These are phyloP conservation scores for Pythium scleroteichum DNA, from an alignment of 352 stramenopile genomes.

Conservation along the genomic window DNA sequence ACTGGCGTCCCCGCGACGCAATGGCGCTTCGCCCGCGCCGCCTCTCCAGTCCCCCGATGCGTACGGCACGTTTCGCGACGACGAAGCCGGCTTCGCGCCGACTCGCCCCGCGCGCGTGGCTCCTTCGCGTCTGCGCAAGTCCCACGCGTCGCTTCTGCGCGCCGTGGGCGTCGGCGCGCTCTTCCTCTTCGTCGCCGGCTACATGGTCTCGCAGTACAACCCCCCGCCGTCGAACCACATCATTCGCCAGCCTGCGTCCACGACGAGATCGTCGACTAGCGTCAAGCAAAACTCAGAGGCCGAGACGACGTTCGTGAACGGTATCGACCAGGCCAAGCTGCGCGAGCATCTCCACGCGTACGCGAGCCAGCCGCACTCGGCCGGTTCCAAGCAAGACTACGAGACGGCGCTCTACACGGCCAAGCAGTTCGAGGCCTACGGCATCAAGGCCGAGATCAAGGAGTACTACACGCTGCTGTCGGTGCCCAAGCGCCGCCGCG, in stretches of 20 bases:
- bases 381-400: constrained; percentile 52
- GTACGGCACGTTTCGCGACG: constrained; percentile 51
- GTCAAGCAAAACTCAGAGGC: constrained; percentile 1
- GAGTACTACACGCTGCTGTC: constrained; percentile 61
- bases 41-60: constrained; percentile 23
- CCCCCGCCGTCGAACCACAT: background rate
- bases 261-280: background rate
- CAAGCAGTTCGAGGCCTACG: constrained; percentile 27
- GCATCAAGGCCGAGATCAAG: constrained; percentile 45
- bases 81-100: constrained; percentile 4
- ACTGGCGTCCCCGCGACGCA: constrained; percentile 14
- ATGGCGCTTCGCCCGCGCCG: background rate
- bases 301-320: constrained; percentile 35
- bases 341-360: constrained; percentile 45
- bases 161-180: constrained; percentile 30
- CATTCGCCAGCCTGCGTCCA: background rate
- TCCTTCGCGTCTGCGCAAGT: constrained; percentile 4
- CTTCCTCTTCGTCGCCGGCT: constrained; percentile 34
- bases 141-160: constrained; percentile 7
- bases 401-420: constrained; percentile 56
- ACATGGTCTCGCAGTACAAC: constrained; percentile 25
- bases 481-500: constrained; percentile 44
- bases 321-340: constrained; percentile 30
- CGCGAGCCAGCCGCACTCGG: constrained; percentile 43
- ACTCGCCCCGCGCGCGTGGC: background rate